These are phyloP conservation scores for Metrosideros polymorpha DNA, from an alignment of 441 rosid species.

Conservation along the genomic window DNA sequence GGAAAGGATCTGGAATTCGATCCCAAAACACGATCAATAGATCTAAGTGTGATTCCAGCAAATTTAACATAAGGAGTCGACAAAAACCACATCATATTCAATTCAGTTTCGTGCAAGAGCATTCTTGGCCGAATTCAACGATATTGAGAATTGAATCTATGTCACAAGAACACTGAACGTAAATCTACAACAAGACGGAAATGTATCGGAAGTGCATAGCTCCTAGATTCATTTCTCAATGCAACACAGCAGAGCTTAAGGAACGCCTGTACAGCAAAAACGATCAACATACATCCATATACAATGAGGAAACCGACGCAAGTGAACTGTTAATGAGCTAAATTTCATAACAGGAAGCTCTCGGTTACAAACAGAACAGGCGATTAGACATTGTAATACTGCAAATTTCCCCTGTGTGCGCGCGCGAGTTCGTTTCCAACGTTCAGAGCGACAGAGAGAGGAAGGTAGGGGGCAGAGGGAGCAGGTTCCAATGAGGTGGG, in stretches of 20 bases:
- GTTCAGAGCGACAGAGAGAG: not conserved
- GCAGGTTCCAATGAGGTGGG: not conserved
- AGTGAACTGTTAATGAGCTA: not conserved
- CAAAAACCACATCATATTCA: not conserved
- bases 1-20: not conserved
- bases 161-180: accelerated
- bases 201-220: not conserved
- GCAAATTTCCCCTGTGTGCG: no score
- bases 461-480: no score
- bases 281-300: accelerated
- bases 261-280: not conserved
- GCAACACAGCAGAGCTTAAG: not conserved
- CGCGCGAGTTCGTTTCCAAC: not conserved
- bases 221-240: not conserved
- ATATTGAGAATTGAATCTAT: accelerated
- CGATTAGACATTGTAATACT: not conserved
- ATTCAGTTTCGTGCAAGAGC: accelerated
- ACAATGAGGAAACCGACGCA: accelerated
- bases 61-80: not conserved
- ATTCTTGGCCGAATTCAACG: accelerated
- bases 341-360: accelerated
- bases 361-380: not conserved
- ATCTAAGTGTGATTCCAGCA: accelerated
- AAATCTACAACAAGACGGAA: not conserved
- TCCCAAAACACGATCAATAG: accelerated